Percentiles rank a stretch among this genome's conserved stretches.
These are phyloP conservation scores for Sideroxylon spinosum DNA, from an alignment of 179 eudicot genomes.

Conservation along the genomic window DNA sequence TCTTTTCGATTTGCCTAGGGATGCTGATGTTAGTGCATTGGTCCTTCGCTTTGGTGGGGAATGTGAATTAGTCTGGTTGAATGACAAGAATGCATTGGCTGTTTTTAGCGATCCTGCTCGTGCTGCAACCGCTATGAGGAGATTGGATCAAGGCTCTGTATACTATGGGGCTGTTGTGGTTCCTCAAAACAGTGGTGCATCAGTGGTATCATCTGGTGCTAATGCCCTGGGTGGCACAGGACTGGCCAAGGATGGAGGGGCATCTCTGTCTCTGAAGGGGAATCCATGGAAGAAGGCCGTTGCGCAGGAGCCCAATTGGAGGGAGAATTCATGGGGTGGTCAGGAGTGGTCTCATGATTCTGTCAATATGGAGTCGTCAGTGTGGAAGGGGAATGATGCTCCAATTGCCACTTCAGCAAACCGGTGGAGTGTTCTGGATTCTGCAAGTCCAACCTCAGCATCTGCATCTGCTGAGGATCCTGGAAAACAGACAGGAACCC, in stretches of 20 bases:
- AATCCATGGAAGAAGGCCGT: constrained; percentile 89
- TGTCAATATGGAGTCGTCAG: constrained; percentile 28
- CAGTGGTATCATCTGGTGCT: constrained; percentile 31
- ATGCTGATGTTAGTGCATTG: constrained; percentile 84
- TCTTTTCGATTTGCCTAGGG: constrained; percentile 80
- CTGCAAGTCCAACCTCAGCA: constrained; percentile 34
- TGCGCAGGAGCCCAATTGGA: constrained; percentile 56
- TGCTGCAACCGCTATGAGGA: constrained; percentile 97
- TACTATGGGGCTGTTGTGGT: constrained; percentile 67
- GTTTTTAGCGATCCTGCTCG: constrained; percentile 88
- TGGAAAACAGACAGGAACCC: constrained; percentile 27
- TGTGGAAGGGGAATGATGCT: constrained; percentile 44
- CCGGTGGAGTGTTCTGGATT: constrained; percentile 69
- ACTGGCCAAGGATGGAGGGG: constrained; percentile 20
- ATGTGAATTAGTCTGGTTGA: constrained; percentile 95
- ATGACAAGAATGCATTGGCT: constrained; percentile 89
- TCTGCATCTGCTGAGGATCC: constrained; percentile 23
- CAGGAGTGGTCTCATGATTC: constrained; percentile 47
- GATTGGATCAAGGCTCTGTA: constrained; percentile 79
- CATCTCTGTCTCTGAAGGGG: constrained; percentile 33
- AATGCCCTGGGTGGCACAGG: constrained; percentile 54
- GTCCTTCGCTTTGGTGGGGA: constrained; percentile 94
- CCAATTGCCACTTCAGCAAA: constrained; percentile 49
- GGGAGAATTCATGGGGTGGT: constrained; percentile 65
- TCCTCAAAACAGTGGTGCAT: constrained; percentile 36